Percentiles rank a stretch among this genome's conserved stretches.
These are phyloP conservation scores for Phyllosticta citrichinensis DNA, from an alignment of 2,329 filamentous ascomycete genomes.

Conservation along the genomic window DNA sequence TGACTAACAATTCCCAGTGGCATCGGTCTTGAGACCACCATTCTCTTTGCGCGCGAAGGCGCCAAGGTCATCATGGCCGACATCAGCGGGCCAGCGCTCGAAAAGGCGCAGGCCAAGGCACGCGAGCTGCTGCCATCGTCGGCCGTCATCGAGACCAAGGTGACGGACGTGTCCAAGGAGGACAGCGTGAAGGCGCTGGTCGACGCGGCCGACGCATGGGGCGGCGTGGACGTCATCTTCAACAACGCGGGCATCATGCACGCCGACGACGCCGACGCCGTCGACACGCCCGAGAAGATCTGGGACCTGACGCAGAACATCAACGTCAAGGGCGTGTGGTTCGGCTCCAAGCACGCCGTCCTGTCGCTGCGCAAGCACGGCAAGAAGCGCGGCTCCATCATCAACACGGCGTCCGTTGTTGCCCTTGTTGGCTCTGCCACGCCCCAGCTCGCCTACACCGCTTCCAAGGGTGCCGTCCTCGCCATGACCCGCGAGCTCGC, in stretches of 20 bases:
- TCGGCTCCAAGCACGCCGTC: slow-evolving; percentile 83
- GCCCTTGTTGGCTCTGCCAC: slow-evolving; percentile 80
- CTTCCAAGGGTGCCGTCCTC: slow-evolving; percentile 84
- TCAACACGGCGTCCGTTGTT: slow-evolving; percentile 87
- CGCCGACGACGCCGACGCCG: slow-evolving; percentile 52
- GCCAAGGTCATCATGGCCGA: slow-evolving; percentile 79
- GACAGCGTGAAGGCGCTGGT: slow-evolving; percentile 64
- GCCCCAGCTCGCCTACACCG: slow-evolving; percentile 85
- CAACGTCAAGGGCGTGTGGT: slow-evolving; percentile 99
- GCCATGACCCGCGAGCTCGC: slow-evolving; percentile 84
- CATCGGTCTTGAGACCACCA: slow-evolving; percentile 84
- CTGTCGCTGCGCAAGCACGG: slow-evolving; percentile 67
- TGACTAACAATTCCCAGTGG: slow-evolving; percentile 45
- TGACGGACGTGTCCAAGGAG: slow-evolving; percentile 81
- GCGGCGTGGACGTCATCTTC: slow-evolving; percentile 85
- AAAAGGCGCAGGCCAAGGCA: slow-evolving; percentile 65
- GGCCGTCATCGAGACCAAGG: slow-evolving; percentile 49
- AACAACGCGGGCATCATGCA: slow-evolving; percentile 99
- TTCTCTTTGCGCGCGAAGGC: slow-evolving; percentile 83
- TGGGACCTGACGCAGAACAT: slow-evolving; percentile 91
- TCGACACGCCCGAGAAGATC: slow-evolving; percentile 78
- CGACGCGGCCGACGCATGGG: slow-evolving; percentile 68
- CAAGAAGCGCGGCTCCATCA: slow-evolving; percentile 72
- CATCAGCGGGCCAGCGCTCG: slow-evolving; percentile 67
- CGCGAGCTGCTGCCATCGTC: slow-evolving; percentile 58